Evolutionary conservation across 257 asterid species (phyloP).

Genomic region (Plectranthus barbatus): DNA sequence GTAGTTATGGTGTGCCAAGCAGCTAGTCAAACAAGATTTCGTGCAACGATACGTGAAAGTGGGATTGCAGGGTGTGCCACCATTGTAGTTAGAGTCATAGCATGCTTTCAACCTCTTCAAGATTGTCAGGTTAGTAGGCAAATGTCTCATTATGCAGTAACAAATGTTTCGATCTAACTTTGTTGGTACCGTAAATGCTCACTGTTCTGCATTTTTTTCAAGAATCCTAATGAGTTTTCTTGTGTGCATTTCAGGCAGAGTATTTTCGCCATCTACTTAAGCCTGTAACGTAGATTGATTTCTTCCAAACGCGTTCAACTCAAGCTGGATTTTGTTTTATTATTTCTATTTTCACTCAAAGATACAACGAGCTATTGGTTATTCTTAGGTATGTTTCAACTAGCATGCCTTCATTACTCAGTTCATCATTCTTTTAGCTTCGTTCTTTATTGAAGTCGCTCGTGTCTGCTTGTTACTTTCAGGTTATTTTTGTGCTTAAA

Average conservation of each 20-base stretch:
- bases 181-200: neutral
- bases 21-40: constrained; percentile 95
- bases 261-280: constrained; percentile 87
- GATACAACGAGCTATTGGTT: constrained; percentile 31
- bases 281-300: constrained; percentile 85
- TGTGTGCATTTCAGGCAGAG: constrained; percentile 70
- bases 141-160: neutral
- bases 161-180: neutral
- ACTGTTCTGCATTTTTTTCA: neutral
- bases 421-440: neutral
- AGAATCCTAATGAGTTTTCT: constrained; percentile 17
- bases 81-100: constrained; percentile 89
- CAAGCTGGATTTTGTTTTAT: constrained; percentile 43
- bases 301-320: constrained; percentile 37
- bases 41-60: constrained; percentile 86
- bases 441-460: neutral
- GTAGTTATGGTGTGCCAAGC: constrained; percentile 99
- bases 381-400: constrained; percentile 24
- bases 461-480: constrained; percentile 3
- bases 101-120: constrained; percentile 96
- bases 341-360: constrained; percentile 36
- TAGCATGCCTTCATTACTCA: constrained; percentile 13
- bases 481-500: constrained; percentile 55
- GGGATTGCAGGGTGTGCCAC: constrained; percentile 86
- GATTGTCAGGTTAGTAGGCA: constrained; percentile 79